Evolutionary conservation across 2,329 filamentous ascomycete species (phyloP).

Genomic region (Stylonectria norvegica): DNA sequence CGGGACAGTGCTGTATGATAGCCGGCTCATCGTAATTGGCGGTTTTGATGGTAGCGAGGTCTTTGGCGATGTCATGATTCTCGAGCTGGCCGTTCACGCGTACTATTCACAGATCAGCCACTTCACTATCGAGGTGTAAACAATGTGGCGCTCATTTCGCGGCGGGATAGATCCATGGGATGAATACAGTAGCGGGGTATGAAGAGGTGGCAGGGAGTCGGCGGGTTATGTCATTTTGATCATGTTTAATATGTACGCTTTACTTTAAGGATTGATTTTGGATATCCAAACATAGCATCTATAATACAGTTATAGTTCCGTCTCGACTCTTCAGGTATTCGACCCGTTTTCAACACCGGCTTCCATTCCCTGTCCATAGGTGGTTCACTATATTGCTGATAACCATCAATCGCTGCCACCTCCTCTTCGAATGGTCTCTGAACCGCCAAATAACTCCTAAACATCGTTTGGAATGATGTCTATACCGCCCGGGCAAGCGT

Average conservation of each 20-base stretch:
- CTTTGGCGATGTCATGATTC: constrained; percentile 63
- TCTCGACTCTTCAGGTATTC: background rate
- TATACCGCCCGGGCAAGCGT: no score
- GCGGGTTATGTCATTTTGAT: constrained; percentile 18
- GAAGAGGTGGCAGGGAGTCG: constrained; percentile 21
- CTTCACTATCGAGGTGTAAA: constrained; percentile 64
- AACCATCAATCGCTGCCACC: no score
- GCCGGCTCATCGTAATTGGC: constrained; percentile 60
- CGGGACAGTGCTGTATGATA: constrained; percentile 63
- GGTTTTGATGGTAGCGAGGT: constrained; percentile 67
- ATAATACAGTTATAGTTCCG: background rate
- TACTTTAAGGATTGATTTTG: constrained; percentile 6
- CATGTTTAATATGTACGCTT: constrained; percentile 14
- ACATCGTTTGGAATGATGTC: background rate
- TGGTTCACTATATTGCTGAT: no score
- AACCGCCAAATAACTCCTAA: constrained; percentile 4
- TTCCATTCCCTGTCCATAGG: no score
- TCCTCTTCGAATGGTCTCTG: no score
- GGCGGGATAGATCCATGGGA: background rate
- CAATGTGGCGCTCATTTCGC: constrained; percentile 1
- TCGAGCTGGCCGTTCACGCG: constrained; percentile 66
- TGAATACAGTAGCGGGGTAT: constrained; percentile 7
- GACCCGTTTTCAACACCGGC: no score
- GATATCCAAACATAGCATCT: constrained; percentile 2
- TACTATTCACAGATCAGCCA: constrained; percentile 74